Evolutionary conservation across 768 basidiomycete genomes (phyloP).

Genomic region (Arthromyces matolae): DNA sequence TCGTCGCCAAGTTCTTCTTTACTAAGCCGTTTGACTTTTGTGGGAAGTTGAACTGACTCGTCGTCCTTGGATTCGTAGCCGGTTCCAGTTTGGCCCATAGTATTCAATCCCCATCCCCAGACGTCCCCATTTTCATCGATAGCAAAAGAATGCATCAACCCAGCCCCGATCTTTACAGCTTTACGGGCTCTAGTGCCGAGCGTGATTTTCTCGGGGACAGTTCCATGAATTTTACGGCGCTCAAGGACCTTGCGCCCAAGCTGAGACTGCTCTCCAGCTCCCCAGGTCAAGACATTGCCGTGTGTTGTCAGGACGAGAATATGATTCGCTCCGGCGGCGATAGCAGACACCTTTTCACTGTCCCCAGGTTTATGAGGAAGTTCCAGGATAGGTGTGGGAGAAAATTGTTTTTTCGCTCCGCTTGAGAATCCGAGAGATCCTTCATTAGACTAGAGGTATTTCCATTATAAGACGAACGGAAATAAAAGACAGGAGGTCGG

Average conservation of each 20-base stretch:
- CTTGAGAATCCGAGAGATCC: conserved; percentile 83
- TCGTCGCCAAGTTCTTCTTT: conserved; percentile 58
- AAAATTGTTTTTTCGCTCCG: conserved; percentile 62
- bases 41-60: conserved; percentile 57
- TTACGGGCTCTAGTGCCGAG: conserved; percentile 63
- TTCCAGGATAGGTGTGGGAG: conserved; percentile 57
- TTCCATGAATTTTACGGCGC: conserved; percentile 85
- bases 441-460: conserved; percentile 54
- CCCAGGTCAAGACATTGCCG: conserved; percentile 86
- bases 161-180: conserved; percentile 69
- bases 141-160: conserved; percentile 86
- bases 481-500: background rate
- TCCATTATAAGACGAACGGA: conserved; percentile 4
- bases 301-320: conserved; percentile 84
- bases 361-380: conserved; percentile 60
- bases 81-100: conserved; percentile 78
- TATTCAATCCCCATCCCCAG: conserved; percentile 97
- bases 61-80: conserved; percentile 43
- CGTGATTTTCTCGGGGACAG: conserved; percentile 80
- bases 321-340: conserved; percentile 86
- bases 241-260: conserved; percentile 88
- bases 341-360: conserved; percentile 65
- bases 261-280: conserved; percentile 86
- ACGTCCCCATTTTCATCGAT: conserved; percentile 79
- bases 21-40: conserved; percentile 60